phyloP scores from a whole-genome alignment of 768 basidiomycete genomes.

The Leccinum fibrillosum region DNA sequence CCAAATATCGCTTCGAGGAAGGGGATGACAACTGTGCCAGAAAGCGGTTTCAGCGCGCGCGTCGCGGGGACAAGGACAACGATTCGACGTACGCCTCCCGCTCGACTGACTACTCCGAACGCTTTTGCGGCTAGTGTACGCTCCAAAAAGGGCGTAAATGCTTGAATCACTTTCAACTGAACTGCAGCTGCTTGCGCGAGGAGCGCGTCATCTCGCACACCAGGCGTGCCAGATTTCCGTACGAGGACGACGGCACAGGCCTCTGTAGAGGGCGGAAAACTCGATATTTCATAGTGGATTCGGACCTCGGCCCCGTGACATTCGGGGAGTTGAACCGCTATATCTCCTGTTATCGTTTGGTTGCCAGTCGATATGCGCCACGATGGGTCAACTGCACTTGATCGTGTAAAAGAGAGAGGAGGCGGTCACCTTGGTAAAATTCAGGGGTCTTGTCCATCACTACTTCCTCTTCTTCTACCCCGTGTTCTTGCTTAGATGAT shows the following conservation, averaged over 20 bases:
- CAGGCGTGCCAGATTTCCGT: conserved; percentile 25
- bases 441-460: conserved; percentile 35
- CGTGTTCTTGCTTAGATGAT: conserved; percentile 13
- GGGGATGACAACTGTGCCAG: conserved; percentile 12
- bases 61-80: background rate
- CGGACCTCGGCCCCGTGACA: conserved; percentile 3
- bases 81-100: conserved; percentile 16
- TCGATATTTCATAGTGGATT: conserved; percentile 49
- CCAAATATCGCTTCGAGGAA: conserved; percentile 23
- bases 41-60: conserved; percentile 1
- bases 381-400: background rate
- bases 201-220: conserved; percentile 2
- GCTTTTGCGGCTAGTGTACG: conserved; percentile 25
- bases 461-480: conserved; percentile 40
- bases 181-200: conserved; percentile 10
- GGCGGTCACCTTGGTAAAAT: conserved; percentile 38
- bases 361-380: background rate
- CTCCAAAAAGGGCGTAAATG: conserved; percentile 19
- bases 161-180: conserved; percentile 12
- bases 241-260: conserved; percentile 45
- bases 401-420: background rate
- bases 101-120: conserved; percentile 15
- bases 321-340: conserved; percentile 7
- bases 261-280: conserved; percentile 37
- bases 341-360: conserved; percentile 11